A percentile compares a stretch with the other conserved stretches of the same genome.
phyloP scores from a whole-genome alignment of 257 asterid genomes.

The Rubia yunnanensis region DNA sequence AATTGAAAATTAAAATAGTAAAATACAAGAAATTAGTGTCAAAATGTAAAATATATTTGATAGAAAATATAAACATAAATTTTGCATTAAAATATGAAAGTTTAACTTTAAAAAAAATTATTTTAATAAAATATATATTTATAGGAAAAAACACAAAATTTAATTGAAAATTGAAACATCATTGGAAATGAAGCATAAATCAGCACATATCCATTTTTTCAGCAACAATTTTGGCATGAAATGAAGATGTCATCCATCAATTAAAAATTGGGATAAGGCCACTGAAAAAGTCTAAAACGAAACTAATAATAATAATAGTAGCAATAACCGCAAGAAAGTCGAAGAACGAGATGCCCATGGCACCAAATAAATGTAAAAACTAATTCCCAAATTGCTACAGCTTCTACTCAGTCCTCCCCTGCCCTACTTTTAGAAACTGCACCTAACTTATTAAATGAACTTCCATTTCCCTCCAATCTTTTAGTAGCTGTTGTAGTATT shows the following conservation, averaged over 20 bases:
- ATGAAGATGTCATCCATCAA: neutral
- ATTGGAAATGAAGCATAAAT: no score
- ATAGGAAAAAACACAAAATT: no score
- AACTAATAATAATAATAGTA: neutral
- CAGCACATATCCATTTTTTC: no score
- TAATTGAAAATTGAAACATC: no score
- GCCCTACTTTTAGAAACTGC: conserved; percentile 1
- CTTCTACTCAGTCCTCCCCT: neutral
- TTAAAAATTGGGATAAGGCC: neutral
- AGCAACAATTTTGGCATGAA: neutral
- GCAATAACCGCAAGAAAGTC: neutral
- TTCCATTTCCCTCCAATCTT: neutral
- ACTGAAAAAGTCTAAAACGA: neutral
- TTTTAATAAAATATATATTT: no score
- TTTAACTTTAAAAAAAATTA: no score
- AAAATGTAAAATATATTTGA: no score
- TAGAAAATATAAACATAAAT: no score
- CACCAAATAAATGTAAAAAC: neutral
- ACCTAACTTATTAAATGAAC: conserved; percentile 19
- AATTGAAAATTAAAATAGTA: no score
- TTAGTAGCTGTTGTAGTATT: conserved; percentile 34
- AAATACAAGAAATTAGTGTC: no score
- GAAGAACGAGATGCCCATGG: conserved; percentile 16
- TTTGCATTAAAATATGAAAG: no score
- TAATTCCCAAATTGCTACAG: neutral